These are phyloP conservation scores for Sedum album DNA, from an alignment of 164 flowering plant species.

Conservation along the genomic window DNA sequence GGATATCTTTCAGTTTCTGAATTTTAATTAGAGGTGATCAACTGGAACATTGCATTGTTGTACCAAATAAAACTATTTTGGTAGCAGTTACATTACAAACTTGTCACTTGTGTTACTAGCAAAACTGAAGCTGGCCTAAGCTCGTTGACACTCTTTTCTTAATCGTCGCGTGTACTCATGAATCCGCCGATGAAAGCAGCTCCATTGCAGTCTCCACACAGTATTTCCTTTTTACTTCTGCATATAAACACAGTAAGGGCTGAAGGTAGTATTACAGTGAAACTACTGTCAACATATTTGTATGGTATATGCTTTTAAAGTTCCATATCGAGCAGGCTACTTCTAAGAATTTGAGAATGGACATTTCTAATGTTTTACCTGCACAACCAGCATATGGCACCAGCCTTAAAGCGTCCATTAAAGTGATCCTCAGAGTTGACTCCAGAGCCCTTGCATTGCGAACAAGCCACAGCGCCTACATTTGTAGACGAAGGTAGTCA, in stretches of 20 bases:
- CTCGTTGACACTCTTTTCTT: too few relatives aligned
- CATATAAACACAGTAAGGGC: not conserved
- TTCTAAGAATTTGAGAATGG: too few relatives aligned
- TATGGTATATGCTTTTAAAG: not conserved
- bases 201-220: too few relatives aligned
- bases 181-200: too few relatives aligned
- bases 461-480: too few relatives aligned
- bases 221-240: conserved; percentile 60
- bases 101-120: not conserved
- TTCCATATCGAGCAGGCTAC: not conserved
- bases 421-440: too few relatives aligned
- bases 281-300: too few relatives aligned
- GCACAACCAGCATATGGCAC: conserved; percentile 86
- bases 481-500: too few relatives aligned
- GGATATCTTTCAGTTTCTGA: too few relatives aligned
- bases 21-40: too few relatives aligned
- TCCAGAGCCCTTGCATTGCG: too few relatives aligned
- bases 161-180: conserved; percentile 64
- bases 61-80: not conserved
- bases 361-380: conserved; percentile 29
- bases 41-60: not conserved
- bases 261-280: not conserved
- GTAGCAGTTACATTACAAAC: not conserved
- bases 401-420: too few relatives aligned
- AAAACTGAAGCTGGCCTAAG: not conserved